phyloP scores from a whole-genome alignment of 2,329 filamentous ascomycete species.

The Claviceps humidiphila region DNA sequence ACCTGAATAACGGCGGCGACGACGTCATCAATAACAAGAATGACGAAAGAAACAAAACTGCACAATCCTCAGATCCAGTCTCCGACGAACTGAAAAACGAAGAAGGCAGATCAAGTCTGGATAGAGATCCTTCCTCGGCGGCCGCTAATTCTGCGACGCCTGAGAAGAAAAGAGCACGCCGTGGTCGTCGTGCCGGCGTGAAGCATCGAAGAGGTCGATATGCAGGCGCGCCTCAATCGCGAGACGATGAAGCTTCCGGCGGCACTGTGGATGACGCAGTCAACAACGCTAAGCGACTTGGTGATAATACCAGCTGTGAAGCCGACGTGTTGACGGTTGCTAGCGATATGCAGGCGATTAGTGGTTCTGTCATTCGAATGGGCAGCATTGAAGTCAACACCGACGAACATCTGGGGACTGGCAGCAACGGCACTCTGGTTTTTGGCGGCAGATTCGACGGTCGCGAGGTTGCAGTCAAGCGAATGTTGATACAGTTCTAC shows the following conservation, averaged over 20 bases:
- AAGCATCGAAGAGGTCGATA: slow-evolving; percentile 49
- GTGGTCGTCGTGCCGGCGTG: slow-evolving; percentile 58
- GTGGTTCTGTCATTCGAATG: slow-evolving; percentile 45
- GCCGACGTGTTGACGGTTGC: slow-evolving; percentile 47
- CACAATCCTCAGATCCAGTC: background rate
- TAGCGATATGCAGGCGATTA: slow-evolving; percentile 45
- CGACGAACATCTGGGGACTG: slow-evolving; percentile 54
- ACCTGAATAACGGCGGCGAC: background rate
- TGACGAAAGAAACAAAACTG: background rate
- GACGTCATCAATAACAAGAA: background rate
- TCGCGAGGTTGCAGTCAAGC: slow-evolving; percentile 85
- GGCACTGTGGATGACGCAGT: slow-evolving; percentile 49
- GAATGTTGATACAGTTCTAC: slow-evolving; percentile 92
- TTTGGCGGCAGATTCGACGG: slow-evolving; percentile 92
- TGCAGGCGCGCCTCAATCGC: slow-evolving; percentile 37
- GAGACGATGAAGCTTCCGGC: slow-evolving; percentile 30
- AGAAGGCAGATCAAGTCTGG: background rate
- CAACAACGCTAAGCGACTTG: slow-evolving; percentile 44
- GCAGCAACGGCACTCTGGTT: slow-evolving; percentile 93
- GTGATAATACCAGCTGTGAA: slow-evolving; percentile 39
- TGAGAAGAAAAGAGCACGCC: slow-evolving; percentile 53
- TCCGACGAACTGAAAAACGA: background rate
- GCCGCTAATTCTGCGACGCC: background rate
- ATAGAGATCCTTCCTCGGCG: background rate
- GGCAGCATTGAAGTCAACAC: slow-evolving; percentile 52